Percentiles rank a stretch among this genome's conserved stretches.
phyloP scores from a whole-genome alignment of 192 early-diverging fungal species.

The Coemansia sp. region DNA sequence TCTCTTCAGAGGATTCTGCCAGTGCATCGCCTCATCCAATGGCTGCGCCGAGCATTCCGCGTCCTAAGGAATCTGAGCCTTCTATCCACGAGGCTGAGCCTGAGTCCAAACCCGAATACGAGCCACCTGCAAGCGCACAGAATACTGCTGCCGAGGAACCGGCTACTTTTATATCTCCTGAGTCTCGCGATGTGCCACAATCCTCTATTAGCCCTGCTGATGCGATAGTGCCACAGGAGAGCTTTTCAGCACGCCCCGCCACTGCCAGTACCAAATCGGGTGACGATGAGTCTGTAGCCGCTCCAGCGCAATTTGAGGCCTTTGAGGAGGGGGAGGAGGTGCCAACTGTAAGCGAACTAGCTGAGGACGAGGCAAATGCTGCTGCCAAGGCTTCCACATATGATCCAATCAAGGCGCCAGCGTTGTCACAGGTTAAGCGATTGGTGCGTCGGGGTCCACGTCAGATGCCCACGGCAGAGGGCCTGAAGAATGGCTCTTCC shows the following conservation, averaged over 20 bases:
- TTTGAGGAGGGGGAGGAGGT: not conserved
- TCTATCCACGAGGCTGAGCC: not conserved
- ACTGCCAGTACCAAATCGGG: slow-evolving; percentile 1
- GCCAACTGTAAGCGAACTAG: not conserved
- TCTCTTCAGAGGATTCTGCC: slow-evolving; percentile 22
- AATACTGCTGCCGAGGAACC: slow-evolving; percentile 3
- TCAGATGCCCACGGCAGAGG: slow-evolving; percentile 51
- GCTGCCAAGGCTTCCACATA: slow-evolving; percentile 3
- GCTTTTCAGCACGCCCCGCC: not conserved
- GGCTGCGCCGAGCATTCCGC: slow-evolving; percentile 18
- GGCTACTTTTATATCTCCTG: not conserved
- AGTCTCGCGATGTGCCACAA: not conserved
- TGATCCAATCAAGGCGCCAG: slow-evolving; percentile 43
- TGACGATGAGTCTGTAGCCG: not conserved
- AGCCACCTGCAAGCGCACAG: not conserved
- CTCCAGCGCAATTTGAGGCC: not conserved
- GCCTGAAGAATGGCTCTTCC: slow-evolving; percentile 32
- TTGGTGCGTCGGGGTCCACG: slow-evolving; percentile 47
- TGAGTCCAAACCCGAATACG: not conserved
- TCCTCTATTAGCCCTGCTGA: not conserved
- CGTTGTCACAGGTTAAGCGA: slow-evolving; percentile 38
- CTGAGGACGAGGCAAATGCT: not conserved
- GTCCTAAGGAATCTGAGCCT: slow-evolving; percentile 8
- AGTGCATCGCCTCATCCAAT: slow-evolving; percentile 12
- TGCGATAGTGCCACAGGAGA: not conserved